Conservation (phyloP, 2,329 filamentous ascomycete species). For the Juglanconis juglandina region DNA sequence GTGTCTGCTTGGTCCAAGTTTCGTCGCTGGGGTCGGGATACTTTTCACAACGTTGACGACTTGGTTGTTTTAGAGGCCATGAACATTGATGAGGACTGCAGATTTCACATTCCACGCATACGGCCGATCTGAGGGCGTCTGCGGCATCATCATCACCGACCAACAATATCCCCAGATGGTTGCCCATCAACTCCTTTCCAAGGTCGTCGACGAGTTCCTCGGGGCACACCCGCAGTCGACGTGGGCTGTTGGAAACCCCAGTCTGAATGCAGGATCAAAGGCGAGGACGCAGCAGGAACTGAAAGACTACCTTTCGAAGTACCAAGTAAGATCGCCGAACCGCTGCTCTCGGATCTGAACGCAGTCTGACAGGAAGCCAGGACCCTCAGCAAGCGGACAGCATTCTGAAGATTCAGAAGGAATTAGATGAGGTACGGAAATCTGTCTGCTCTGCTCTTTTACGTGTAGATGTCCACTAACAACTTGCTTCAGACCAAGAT, state of each 20-base stretch:
- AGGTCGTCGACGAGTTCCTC: conserved; percentile 84
- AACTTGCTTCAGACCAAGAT: conserved; percentile 73
- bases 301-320: conserved; percentile 69
- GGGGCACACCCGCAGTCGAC: conserved; percentile 67
- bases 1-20: neutral
- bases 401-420: conserved; percentile 93
- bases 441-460: neutral
- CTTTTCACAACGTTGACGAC: neutral
- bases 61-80: neutral
- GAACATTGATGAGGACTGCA: conserved; percentile 9
- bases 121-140: conserved; percentile 69
- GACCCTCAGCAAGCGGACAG: conserved; percentile 85
- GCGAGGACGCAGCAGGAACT: conserved; percentile 53
- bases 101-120: conserved; percentile 78
- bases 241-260: conserved; percentile 39
- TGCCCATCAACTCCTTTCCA: conserved; percentile 55
- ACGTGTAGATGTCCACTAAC: neutral
- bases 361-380: conserved; percentile 41
- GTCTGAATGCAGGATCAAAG: neutral
- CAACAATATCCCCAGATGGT: conserved; percentile 57
- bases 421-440: conserved; percentile 63
- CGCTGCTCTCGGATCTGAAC: neutral
- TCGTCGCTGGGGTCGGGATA: neutral
- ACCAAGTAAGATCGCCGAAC: conserved; percentile 33
- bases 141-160: conserved; percentile 74